Evolutionary conservation across 306 rosid species (phyloP).

Genomic region (Cicer arietinum): DNA sequence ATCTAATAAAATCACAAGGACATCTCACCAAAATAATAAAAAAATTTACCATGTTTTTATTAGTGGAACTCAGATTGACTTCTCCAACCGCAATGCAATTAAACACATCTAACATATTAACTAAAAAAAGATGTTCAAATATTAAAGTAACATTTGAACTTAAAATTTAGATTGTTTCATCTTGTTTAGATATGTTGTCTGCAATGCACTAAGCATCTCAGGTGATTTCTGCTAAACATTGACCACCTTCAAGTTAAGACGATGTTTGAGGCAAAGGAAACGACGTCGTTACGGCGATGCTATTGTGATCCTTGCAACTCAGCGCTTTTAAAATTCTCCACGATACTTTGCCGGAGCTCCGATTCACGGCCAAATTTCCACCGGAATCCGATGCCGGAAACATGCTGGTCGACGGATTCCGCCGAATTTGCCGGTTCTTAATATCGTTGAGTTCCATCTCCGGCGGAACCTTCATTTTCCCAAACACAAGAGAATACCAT

Average conservation of each 20-base stretch:
- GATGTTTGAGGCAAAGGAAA: constrained; percentile 50
- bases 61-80: background rate
- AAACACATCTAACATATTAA: too few relatives aligned
- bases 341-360: constrained; percentile 66
- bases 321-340: constrained; percentile 80
- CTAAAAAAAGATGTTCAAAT: too few relatives aligned
- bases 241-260: background rate
- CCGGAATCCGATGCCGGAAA: constrained; percentile 43
- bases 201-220: constrained; percentile 27
- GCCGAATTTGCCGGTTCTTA: constrained; percentile 70
- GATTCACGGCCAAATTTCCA: constrained; percentile 47
- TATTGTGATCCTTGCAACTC: constrained; percentile 77
- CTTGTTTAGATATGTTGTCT: too few relatives aligned
- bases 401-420: constrained; percentile 47
- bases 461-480: constrained; percentile 68
- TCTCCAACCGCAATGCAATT: too few relatives aligned
- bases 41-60: background rate
- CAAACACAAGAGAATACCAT: constrained; percentile 72
- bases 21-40: background rate
- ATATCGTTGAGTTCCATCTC: constrained; percentile 89
- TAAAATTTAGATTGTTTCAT: too few relatives aligned
- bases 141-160: too few relatives aligned
- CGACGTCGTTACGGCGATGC: constrained; percentile 77
- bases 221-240: constrained; percentile 4
- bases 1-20: constrained; percentile 11